phyloP scores from a whole-genome alignment of 139 green algal genomes.

The Tetraselmis chui region DNA sequence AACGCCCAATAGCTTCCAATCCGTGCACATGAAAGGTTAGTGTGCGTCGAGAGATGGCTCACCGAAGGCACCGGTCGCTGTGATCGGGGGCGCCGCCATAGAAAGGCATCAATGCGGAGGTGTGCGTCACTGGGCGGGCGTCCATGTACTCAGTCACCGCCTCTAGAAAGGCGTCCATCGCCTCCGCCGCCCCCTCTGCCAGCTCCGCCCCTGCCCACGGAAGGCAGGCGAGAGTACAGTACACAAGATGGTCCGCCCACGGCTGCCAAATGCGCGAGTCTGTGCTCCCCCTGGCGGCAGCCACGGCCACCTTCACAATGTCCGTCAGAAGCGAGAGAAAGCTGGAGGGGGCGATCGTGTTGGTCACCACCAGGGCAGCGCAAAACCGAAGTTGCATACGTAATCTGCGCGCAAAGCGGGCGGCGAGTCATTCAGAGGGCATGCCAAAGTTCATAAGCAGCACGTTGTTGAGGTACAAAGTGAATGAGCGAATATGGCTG shows the following conservation, averaged over 20 bases:
- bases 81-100: neutral
- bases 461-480: no score
- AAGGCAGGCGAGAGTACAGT: conserved; percentile 49
- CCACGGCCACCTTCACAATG: conserved; percentile 38
- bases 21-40: no score
- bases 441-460: no score
- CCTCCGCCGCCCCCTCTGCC: conserved; percentile 24
- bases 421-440: no score
- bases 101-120: conserved; percentile 14
- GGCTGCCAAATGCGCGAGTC: conserved; percentile 59
- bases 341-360: conserved; percentile 40
- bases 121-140: conserved; percentile 26
- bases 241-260: conserved; percentile 64
- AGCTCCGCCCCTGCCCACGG: conserved; percentile 61
- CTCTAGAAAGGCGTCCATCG: conserved; percentile 21
- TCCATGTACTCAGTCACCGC: conserved; percentile 53
- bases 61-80: conserved; percentile 4
- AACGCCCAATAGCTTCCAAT: no score
- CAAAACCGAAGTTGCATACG: conserved; percentile 64
- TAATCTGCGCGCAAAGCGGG: conserved; percentile 3
- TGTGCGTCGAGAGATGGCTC: conserved; percentile 3
- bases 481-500: no score
- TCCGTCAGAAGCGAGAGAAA: conserved; percentile 34
- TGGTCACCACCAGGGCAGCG: conserved; percentile 37
- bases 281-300: neutral